A percentile compares a stretch with the other conserved stretches of the same genome.
Evolutionary conservation across 345 rosid genomes (phyloP).

Genomic region (Brassica incana): DNA sequence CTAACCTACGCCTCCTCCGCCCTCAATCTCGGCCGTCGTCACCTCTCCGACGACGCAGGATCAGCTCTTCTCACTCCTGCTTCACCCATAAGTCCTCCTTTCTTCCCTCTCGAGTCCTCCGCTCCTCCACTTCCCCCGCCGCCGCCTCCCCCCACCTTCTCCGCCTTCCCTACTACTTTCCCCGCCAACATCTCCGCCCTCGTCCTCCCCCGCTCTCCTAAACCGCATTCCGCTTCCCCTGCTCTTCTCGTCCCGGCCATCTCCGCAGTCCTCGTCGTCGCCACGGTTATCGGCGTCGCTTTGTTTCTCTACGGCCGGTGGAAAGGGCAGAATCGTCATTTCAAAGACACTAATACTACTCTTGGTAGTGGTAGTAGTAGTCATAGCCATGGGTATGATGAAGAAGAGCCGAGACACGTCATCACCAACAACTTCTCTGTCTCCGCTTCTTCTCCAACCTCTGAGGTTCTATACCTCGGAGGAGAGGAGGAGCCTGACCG

Average conservation of each 20-base stretch:
- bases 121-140: constrained; percentile 54
- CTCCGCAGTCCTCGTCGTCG: constrained; percentile 51
- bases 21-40: constrained; percentile 50
- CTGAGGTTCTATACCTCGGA: constrained; percentile 74
- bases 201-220: constrained; percentile 59
- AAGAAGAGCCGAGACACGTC: constrained; percentile 29
- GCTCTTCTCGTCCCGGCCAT: constrained; percentile 51
- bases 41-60: constrained; percentile 75
- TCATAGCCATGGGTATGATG: constrained; percentile 15
- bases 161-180: constrained; percentile 68
- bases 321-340: constrained; percentile 36
- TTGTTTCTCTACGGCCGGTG: constrained; percentile 52
- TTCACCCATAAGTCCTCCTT: constrained; percentile 54
- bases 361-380: constrained; percentile 3
- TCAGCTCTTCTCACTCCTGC: constrained; percentile 44
- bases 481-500: constrained; percentile 36
- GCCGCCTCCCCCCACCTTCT: constrained; percentile 53
- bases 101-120: constrained; percentile 67
- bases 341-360: constrained; percentile 14
- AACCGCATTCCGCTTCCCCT: constrained; percentile 48
- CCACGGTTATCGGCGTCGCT: constrained; percentile 35
- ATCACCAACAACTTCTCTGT: constrained; percentile 52
- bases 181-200: constrained; percentile 91
- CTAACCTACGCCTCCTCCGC: constrained; percentile 34
- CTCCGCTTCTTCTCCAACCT: constrained; percentile 48